phyloP scores from a whole-genome alignment of 805 yeast species.

The Saccharomycopsis sp. region DNA sequence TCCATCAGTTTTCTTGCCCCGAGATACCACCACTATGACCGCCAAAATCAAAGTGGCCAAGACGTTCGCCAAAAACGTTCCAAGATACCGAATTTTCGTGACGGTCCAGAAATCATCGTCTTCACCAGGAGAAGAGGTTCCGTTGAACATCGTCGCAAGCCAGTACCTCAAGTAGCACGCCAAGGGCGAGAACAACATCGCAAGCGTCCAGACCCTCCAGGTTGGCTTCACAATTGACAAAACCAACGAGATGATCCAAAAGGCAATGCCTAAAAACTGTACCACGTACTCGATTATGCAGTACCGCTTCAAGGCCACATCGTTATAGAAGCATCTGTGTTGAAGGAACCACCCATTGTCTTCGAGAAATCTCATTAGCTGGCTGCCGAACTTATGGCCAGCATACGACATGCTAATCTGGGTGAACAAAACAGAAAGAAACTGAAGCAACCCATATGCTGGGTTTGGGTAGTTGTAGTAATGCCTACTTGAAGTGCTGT shows the following conservation, averaged over 20 bases:
- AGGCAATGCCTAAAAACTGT: slow-evolving; percentile 19
- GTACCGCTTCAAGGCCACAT: slow-evolving; percentile 28
- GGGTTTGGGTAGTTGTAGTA: slow-evolving; percentile 40
- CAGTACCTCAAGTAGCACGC: slow-evolving; percentile 56
- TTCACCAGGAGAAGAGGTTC: neutral
- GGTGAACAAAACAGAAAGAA: slow-evolving; percentile 49
- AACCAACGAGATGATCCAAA: slow-evolving; percentile 24
- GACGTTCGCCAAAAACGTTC: slow-evolving; percentile 43
- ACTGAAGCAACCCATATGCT: slow-evolving; percentile 77
- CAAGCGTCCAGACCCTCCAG: slow-evolving; percentile 66
- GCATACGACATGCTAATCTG: slow-evolving; percentile 54
- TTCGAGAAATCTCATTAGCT: slow-evolving; percentile 31
- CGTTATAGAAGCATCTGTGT: neutral
- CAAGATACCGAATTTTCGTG: slow-evolving; percentile 24
- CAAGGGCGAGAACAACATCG: slow-evolving; percentile 59
- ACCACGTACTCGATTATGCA: slow-evolving; percentile 17
- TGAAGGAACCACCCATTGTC: too few species aligned
- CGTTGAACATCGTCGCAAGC: slow-evolving; percentile 44
- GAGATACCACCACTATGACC: slow-evolving; percentile 32
- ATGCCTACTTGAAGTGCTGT: neutral
- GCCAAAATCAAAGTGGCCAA: slow-evolving; percentile 39
- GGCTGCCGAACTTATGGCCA: slow-evolving; percentile 53
- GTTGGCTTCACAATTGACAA: slow-evolving; percentile 20
- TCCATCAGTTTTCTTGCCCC: slow-evolving; percentile 32
- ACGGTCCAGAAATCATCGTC: too few species aligned